Percentiles rank a stretch among this genome's conserved stretches.
Conservation (phyloP, 2,329 filamentous ascomycete species). For the Helotiales sp. region DNA sequence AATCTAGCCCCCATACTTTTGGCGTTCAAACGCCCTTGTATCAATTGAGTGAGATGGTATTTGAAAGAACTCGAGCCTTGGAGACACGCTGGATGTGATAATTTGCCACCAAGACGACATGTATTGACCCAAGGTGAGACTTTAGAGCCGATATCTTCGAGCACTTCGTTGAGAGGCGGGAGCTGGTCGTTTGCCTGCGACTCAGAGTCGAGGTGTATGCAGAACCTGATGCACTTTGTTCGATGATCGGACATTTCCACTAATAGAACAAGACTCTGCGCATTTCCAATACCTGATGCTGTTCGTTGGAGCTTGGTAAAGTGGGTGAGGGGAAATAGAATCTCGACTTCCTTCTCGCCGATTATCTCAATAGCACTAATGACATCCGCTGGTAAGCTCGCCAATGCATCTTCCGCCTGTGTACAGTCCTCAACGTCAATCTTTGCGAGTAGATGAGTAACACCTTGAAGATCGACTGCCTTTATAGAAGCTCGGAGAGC, state of each 20-base stretch:
- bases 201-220: conserved; percentile 13
- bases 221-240: conserved; percentile 1
- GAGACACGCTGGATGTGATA: not conserved
- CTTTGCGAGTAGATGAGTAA: conserved; percentile 1
- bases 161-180: not conserved
- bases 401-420: conserved; percentile 3
- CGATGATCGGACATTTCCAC: conserved; percentile 3
- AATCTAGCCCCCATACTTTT: not conserved
- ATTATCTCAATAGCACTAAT: conserved; percentile 13
- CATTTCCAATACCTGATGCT: conserved; percentile 3
- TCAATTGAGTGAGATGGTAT: conserved; percentile 1
- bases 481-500: conserved; percentile 5
- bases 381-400: conserved; percentile 9
- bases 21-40: not conserved
- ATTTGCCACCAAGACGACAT: not conserved
- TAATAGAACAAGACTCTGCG: conserved; percentile 6
- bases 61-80: not conserved
- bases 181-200: not conserved
- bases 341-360: conserved; percentile 8
- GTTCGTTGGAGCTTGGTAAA: conserved; percentile 9
- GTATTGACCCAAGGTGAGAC: not conserved
- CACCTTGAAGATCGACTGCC: conserved; percentile 3
- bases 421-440: conserved; percentile 10
- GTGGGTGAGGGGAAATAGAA: conserved; percentile 11
- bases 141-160: not conserved